Percentiles rank a stretch among this genome's conserved stretches.
phyloP scores from a whole-genome alignment of 1,284 basidiomycete genomes.

The Pseudozyma sp. region DNA sequence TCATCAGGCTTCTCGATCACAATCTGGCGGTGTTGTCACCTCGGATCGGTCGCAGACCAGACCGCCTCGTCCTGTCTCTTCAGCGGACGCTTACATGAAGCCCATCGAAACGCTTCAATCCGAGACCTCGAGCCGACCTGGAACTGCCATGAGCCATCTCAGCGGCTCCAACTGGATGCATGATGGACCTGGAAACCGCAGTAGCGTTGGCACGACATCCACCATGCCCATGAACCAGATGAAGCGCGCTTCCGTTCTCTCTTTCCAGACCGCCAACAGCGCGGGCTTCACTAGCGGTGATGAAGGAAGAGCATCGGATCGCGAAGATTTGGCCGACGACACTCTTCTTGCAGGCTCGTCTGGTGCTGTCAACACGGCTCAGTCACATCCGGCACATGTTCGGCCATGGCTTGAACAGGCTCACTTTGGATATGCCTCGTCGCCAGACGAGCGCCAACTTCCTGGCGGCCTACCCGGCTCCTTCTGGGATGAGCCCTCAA shows the following conservation, averaged over 20 bases:
- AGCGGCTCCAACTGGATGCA: constrained; percentile 48
- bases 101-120: constrained; percentile 34
- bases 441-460: constrained; percentile 37
- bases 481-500: constrained; percentile 37
- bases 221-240: constrained; percentile 29
- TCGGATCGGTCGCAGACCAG: constrained; percentile 3
- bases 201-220: constrained; percentile 43
- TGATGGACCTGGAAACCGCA: constrained; percentile 39
- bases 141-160: constrained; percentile 45
- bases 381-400: constrained; percentile 2
- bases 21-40: constrained; percentile 8
- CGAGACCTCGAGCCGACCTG: constrained; percentile 39
- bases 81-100: constrained; percentile 48
- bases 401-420: constrained; percentile 40
- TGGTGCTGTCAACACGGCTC: constrained; percentile 2
- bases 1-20: constrained; percentile 16
- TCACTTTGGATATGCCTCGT: constrained; percentile 22
- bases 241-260: constrained; percentile 58
- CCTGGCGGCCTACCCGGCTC: constrained; percentile 42
- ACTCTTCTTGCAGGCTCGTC: neutral
- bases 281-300: constrained; percentile 54
- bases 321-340: constrained; percentile 22
- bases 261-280: constrained; percentile 64
- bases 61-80: constrained; percentile 39
- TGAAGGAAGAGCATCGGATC: constrained; percentile 33